Conservation (phyloP, 2,329 filamentous ascomycete genomes). For the Zasmidium angulare region DNA sequence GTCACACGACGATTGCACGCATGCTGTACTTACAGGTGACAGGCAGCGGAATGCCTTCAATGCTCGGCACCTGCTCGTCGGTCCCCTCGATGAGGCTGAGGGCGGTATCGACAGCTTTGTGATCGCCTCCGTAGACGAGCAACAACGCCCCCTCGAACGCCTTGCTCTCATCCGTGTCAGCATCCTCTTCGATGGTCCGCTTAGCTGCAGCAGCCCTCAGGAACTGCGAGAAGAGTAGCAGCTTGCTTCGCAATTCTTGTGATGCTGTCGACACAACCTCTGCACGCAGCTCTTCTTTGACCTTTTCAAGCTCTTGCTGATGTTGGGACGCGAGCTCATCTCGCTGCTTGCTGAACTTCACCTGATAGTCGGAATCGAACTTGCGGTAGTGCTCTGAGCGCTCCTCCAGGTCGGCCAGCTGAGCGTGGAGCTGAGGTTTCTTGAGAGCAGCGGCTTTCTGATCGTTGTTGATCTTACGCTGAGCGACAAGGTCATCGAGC, state of each 20-base stretch:
- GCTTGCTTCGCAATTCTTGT: conserved; percentile 57
- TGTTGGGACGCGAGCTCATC: conserved; percentile 55
- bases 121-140: conserved; percentile 75
- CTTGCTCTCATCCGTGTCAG: conserved; percentile 70
- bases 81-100: conserved; percentile 74
- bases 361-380: conserved; percentile 70
- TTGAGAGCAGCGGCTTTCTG: conserved; percentile 76
- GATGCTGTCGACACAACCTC: conserved; percentile 52
- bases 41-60: conserved; percentile 62
- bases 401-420: conserved; percentile 70
- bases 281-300: conserved; percentile 55
- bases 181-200: conserved; percentile 67
- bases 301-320: conserved; percentile 57
- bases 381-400: conserved; percentile 73
- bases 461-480: conserved; percentile 75
- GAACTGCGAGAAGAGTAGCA: conserved; percentile 76
- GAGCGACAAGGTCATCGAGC: conserved; percentile 69
- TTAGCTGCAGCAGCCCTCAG: conserved; percentile 73
- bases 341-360: conserved; percentile 59
- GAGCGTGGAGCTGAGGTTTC: conserved; percentile 69
- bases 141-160: conserved; percentile 79
- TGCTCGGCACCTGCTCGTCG: conserved; percentile 65
- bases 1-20: background rate
- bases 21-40: conserved; percentile 65
- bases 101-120: conserved; percentile 71